Evolutionary conservation across 345 rosid species (phyloP), one percentile per base, ranked within the genome.

Genomic region (Dovyalis caffra): DNA sequence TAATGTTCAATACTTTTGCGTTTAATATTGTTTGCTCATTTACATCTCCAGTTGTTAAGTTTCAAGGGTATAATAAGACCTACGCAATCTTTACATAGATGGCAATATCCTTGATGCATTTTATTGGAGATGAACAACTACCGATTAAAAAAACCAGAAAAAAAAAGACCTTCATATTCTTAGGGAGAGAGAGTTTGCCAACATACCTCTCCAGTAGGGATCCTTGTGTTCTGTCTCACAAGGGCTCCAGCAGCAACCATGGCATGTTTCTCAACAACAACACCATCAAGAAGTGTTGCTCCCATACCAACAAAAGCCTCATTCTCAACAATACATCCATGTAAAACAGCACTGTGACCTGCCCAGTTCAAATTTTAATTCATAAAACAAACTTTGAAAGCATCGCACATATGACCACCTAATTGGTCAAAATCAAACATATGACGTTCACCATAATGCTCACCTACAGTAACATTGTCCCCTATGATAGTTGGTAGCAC

Each of bases 171-270:
- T 31, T 32, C 16, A 57, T 53, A 31, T 65, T 68, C 32, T 64
- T 15, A n/a, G 4, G 31, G 14, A 21, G 53, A 18, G 60, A 23
- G 47, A 29, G 38, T 26, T 38, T 14, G 43, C 23, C 28, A n/a
- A 35, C 45, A 75, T 88, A 92, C 99, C 97, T 95, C 97, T 64
- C 97, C 92, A 49, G 94, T 53, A 68, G 97, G 92, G 78, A 95
- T 89, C 83, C 78, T 89, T 40, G 95, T 86, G 79, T 92, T 95
- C 87, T 95, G 97, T 75, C 95, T 82, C 47, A 92, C 99, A 80
- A 95, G 99, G 66, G 99, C 89, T 78, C 99, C 99, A 75, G 97
- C 99, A 76, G 97, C 95, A 84, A 95, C 92, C 94, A 95, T 90
- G 33, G 82, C 90, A 86, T 92, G 88, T 84, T 89, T 91, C 84